phyloP scores from a whole-genome alignment of 768 basidiomycete genomes.

The Lactifluus volemus region DNA sequence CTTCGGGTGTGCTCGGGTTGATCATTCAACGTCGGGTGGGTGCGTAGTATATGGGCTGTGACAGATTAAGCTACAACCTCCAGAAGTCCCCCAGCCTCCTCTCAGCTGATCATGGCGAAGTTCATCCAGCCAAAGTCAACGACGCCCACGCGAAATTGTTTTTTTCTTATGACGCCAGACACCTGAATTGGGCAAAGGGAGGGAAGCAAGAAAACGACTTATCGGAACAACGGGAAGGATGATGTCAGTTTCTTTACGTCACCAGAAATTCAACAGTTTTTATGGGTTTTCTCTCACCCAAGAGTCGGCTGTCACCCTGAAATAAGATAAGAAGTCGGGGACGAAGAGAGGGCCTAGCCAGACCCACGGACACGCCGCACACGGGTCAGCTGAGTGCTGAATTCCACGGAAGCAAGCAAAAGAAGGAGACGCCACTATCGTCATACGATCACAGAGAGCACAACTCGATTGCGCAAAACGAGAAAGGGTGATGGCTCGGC shows the following conservation, averaged over 20 bases:
- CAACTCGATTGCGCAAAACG: background rate
- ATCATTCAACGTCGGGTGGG: background rate
- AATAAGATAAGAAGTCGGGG: background rate
- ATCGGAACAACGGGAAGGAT: background rate
- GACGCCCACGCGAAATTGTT: background rate
- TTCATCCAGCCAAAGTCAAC: background rate
- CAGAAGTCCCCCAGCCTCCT: background rate
- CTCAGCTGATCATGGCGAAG: background rate
- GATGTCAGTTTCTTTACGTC: background rate
- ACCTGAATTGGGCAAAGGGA: background rate
- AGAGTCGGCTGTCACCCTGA: background rate
- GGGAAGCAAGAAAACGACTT: background rate
- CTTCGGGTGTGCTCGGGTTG: background rate
- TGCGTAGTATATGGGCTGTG: background rate
- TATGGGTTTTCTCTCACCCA: background rate
- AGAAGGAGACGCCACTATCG: background rate
- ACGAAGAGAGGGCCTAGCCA: background rate
- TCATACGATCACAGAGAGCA: background rate
- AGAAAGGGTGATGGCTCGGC: background rate
- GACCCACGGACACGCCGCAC: background rate
- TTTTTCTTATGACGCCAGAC: background rate
- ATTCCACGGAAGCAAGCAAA: background rate
- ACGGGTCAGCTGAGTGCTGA: background rate
- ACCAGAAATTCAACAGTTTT: background rate
- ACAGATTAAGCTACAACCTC: background rate